phyloP scores from a whole-genome alignment of 2,329 filamentous ascomycete genomes.

The Penicillium sp. region DNA sequence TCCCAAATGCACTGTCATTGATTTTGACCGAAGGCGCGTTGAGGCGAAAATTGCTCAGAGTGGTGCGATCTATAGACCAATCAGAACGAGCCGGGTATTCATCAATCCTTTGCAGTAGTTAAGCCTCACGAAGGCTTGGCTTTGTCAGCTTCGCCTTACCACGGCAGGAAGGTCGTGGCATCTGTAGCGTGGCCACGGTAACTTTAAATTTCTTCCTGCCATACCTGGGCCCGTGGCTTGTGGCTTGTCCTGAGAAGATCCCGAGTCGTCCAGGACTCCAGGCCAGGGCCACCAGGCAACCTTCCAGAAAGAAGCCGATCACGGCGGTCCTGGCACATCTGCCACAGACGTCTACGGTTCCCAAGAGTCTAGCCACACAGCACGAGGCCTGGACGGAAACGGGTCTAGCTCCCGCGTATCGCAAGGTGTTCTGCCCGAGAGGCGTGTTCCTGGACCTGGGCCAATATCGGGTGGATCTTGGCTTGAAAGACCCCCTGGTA shows the following conservation, averaged over 20 bases:
- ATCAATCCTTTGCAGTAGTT: neutral
- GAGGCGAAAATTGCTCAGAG: neutral
- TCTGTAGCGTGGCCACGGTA: neutral
- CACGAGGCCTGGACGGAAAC: neutral
- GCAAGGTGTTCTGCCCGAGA: neutral
- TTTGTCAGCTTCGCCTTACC: neutral
- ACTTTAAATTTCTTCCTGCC: neutral
- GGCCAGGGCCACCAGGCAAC: neutral
- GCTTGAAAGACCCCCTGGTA: neutral
- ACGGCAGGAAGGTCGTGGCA: conserved; percentile 2
- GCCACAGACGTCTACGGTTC: conserved; percentile 1
- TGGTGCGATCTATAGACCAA: neutral
- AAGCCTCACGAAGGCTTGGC: neutral
- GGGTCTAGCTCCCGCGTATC: conserved; percentile 8
- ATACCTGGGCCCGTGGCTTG: neutral
- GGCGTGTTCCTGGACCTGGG: neutral
- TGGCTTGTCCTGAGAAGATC: neutral
- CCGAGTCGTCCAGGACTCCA: neutral
- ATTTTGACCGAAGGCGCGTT: neutral
- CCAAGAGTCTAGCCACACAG: neutral
- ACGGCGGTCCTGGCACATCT: conserved; percentile 7
- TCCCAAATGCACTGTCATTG: neutral
- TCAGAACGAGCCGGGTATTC: neutral
- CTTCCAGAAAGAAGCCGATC: conserved; percentile 16
- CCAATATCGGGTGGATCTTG: neutral